phyloP scores from a whole-genome alignment of 2,329 filamentous ascomycete genomes.

The Trichoderma breve region DNA sequence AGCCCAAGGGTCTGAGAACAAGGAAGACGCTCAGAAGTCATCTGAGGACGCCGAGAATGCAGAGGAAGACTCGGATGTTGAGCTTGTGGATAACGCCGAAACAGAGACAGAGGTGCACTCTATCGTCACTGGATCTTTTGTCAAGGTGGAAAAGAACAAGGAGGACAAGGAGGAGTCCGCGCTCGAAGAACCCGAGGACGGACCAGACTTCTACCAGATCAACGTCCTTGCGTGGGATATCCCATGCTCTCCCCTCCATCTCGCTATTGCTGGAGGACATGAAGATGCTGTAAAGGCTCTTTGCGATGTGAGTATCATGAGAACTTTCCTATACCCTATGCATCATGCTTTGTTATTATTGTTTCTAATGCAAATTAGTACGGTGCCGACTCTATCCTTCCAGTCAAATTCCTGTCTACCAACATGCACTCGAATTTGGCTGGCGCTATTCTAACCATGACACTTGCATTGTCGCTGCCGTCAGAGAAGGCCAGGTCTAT shows the following conservation, averaged over 20 bases:
- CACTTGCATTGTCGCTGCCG: conserved; percentile 65
- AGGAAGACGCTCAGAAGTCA: conserved; percentile 19
- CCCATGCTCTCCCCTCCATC: conserved; percentile 70
- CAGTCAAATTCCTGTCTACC: conserved; percentile 62
- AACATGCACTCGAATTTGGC: conserved; percentile 39
- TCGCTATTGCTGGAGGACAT: conserved; percentile 74
- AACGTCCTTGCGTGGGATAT: conserved; percentile 79
- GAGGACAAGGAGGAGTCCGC: conserved; percentile 42
- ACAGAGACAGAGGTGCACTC: conserved; percentile 50
- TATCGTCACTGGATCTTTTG: conserved; percentile 68
- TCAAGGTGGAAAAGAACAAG: conserved; percentile 59
- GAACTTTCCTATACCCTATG: neutral
- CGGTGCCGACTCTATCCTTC: conserved; percentile 73
- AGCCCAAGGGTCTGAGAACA: conserved; percentile 21
- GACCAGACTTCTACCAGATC: conserved; percentile 77
- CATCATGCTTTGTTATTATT: neutral
- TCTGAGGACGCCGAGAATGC: conserved; percentile 29
- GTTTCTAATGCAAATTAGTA: conserved; percentile 46
- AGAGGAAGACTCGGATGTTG: conserved; percentile 44
- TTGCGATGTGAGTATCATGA: conserved; percentile 49
- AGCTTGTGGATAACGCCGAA: conserved; percentile 44
- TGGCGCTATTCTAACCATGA: conserved; percentile 66
- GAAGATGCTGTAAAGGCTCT: conserved; percentile 66
- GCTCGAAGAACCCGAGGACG: conserved; percentile 56
- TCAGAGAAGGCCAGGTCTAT: conserved; percentile 63